Evolutionary conservation across 2,329 filamentous ascomycete species (phyloP).

Genomic region (Fonsecaea pedrosoi): DNA sequence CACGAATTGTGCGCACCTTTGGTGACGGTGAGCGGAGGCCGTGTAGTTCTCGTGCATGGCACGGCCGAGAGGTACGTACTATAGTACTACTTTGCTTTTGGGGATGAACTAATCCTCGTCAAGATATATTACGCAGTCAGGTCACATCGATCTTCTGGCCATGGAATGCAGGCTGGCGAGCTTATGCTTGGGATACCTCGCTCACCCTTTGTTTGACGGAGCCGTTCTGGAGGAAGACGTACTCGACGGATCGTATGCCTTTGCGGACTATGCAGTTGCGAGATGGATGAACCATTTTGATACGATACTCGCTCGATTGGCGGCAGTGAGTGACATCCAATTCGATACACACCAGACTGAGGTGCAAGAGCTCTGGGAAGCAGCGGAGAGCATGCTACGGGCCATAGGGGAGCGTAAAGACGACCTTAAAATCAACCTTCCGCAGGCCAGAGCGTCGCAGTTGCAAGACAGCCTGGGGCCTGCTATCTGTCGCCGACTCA

Average conservation of each 20-base stretch:
- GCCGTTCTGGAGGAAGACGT: conserved; percentile 24
- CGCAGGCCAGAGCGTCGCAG: neutral
- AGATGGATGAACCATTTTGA: conserved; percentile 47
- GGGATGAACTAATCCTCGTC: neutral
- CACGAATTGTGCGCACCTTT: conserved; percentile 44
- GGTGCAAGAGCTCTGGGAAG: neutral
- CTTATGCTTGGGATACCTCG: conserved; percentile 48
- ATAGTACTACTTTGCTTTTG: neutral
- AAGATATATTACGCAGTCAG: conserved; percentile 29
- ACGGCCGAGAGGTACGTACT: conserved; percentile 46
- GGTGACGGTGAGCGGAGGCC: conserved; percentile 45
- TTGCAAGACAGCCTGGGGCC: neutral
- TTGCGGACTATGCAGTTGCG: conserved; percentile 50
- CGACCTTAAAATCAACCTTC: neutral
- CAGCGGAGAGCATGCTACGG: neutral
- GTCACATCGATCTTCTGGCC: conserved; percentile 37
- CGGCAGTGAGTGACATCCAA: neutral
- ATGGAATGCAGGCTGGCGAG: conserved; percentile 44
- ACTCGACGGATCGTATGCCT: conserved; percentile 45
- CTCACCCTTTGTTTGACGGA: conserved; percentile 44
- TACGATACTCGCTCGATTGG: conserved; percentile 24
- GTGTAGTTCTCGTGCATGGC: conserved; percentile 50
- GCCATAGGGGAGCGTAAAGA: neutral
- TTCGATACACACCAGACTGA: neutral
- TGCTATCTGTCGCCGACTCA: neutral